These are phyloP conservation scores for Umbilicus rupestris DNA, from an alignment of 164 flowering plant genomes.

Conservation along the genomic window DNA sequence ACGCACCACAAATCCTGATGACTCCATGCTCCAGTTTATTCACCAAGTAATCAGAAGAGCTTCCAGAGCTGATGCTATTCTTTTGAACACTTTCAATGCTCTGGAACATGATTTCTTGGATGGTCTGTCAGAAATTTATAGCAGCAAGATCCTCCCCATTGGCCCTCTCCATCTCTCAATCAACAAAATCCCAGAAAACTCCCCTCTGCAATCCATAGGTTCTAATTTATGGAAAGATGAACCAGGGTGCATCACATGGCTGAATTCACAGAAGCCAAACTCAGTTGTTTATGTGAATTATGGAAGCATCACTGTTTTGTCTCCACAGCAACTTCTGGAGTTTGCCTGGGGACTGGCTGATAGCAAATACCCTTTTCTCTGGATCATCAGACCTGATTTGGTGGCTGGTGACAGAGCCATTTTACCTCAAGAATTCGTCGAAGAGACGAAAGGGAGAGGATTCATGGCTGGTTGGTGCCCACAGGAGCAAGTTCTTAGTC, in stretches of 20 bases:
- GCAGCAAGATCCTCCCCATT: slow-evolving; percentile 15
- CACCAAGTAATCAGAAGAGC: slow-evolving; percentile 10
- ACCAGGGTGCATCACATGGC: slow-evolving; percentile 7
- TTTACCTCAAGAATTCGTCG: slow-evolving; percentile 5
- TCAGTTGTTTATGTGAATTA: slow-evolving; percentile 8
- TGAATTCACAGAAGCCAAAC: background rate
- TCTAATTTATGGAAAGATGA: slow-evolving; percentile 6
- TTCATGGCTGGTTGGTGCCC: slow-evolving; percentile 10
- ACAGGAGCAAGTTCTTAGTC: slow-evolving; percentile 8
- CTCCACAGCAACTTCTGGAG: slow-evolving; percentile 1
- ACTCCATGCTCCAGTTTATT: slow-evolving; percentile 19
- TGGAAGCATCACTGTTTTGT: slow-evolving; percentile 7
- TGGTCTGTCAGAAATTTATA: slow-evolving; percentile 15
- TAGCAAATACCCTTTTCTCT: background rate
- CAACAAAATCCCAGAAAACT: background rate
- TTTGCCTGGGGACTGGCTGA: slow-evolving; percentile 10
- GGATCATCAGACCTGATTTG: slow-evolving; percentile 9
- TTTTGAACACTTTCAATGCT: slow-evolving; percentile 35
- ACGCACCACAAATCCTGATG: slow-evolving; percentile 28
- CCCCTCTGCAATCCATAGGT: background rate
- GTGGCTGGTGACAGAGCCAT: slow-evolving; percentile 2
- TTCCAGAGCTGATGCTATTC: slow-evolving; percentile 17
- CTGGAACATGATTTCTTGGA: slow-evolving; percentile 26
- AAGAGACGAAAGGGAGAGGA: slow-evolving; percentile 2
- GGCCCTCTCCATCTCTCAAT: slow-evolving; percentile 25